These are phyloP conservation scores for Capniomyces stellatus DNA, from an alignment of 371 early-diverging fungal genomes.

Conservation along the genomic window DNA sequence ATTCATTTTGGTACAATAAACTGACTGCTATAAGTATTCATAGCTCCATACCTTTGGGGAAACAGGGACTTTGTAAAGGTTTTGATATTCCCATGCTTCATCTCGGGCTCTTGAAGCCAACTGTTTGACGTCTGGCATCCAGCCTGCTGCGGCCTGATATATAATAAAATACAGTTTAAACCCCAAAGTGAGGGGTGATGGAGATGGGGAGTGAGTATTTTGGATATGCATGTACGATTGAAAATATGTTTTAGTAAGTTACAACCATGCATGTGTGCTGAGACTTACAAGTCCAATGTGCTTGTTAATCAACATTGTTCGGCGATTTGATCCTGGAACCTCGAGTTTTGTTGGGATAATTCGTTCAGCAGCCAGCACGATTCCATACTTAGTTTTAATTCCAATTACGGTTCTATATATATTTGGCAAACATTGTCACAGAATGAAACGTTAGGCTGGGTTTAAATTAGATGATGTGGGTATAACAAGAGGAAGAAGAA, in stretches of 20 bases:
- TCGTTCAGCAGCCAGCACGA: constrained; percentile 92
- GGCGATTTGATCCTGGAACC: constrained; percentile 77
- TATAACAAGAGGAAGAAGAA: neutral
- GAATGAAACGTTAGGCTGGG: neutral
- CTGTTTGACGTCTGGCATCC: constrained; percentile 88
- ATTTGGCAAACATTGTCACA: neutral
- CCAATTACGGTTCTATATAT: constrained; percentile 73
- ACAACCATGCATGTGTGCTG: no score
- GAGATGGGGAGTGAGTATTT: no score
- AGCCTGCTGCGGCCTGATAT: constrained; percentile 51
- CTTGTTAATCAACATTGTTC: constrained; percentile 77
- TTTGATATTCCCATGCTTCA: constrained; percentile 78
- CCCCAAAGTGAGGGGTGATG: no score
- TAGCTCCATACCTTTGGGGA: constrained; percentile 61
- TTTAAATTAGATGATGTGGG: neutral
- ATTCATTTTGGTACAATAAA: no score
- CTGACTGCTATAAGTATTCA: neutral
- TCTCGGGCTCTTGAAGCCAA: constrained; percentile 78
- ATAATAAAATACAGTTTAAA: constrained; percentile 26
- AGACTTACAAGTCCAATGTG: constrained; percentile 82
- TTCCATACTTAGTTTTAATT: constrained; percentile 83
- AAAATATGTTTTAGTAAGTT: no score
- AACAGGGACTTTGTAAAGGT: constrained; percentile 63
- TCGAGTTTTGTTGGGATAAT: constrained; percentile 85
- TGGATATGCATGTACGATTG: no score